These are phyloP conservation scores for Linum trigynum DNA, from an alignment of 345 rosid genomes.

Conservation along the genomic window DNA sequence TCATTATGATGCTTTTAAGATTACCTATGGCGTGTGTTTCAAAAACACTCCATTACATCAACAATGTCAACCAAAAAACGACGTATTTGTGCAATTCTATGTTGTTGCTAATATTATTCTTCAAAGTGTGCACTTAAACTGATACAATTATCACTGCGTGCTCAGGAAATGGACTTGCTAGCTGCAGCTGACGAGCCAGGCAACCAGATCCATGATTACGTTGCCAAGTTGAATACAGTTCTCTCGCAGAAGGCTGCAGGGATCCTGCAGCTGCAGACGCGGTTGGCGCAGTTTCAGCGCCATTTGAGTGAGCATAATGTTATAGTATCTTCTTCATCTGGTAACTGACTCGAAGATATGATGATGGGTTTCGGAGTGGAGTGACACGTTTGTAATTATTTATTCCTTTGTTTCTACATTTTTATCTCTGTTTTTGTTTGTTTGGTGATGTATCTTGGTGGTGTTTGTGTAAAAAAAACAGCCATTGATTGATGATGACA, in stretches of 20 bases:
- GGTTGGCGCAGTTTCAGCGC: slow-evolving; percentile 43
- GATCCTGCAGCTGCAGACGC: slow-evolving; percentile 40
- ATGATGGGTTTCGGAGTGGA: too few relatives aligned
- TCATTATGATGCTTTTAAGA: not conserved
- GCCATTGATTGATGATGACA: too few relatives aligned
- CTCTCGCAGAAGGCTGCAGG: slow-evolving; percentile 59
- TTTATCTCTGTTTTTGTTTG: too few relatives aligned
- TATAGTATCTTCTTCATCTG: slow-evolving; percentile 23
- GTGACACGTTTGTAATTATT: too few relatives aligned
- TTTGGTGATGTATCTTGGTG: too few relatives aligned
- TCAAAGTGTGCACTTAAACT: not conserved
- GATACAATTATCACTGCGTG: slow-evolving; percentile 1
- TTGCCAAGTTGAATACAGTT: slow-evolving; percentile 37
- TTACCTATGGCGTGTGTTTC: too few relatives aligned
- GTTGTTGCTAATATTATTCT: too few relatives aligned
- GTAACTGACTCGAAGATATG: slow-evolving; percentile 8
- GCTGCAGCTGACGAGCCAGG: slow-evolving; percentile 50
- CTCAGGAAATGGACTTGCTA: slow-evolving; percentile 55
- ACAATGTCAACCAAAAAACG: too few relatives aligned
- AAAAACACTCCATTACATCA: too few relatives aligned
- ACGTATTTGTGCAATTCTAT: too few relatives aligned
- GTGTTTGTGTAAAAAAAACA: too few relatives aligned
- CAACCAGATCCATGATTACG: slow-evolving; percentile 44
- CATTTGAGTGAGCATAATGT: slow-evolving; percentile 40
- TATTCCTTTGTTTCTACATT: too few relatives aligned